A percentile compares a stretch with the other conserved stretches of the same genome.
Evolutionary conservation across 2,329 filamentous ascomycete species (phyloP).

Genomic region (Fusarium heterosporum): DNA sequence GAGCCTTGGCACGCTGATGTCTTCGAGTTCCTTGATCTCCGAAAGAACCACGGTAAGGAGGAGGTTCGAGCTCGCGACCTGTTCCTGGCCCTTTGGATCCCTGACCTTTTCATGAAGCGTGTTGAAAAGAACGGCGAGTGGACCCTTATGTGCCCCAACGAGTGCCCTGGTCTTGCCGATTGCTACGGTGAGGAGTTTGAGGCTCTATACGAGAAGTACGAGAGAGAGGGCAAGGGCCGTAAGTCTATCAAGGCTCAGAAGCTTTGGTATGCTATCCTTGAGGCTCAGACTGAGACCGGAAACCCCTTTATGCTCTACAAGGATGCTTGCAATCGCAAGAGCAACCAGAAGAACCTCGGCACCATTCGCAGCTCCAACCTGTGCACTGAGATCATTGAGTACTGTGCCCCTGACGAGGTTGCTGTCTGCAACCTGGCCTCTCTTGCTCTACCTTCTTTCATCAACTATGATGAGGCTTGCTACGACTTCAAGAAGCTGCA

Average conservation of each 20-base stretch:
- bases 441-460: slow-evolving; percentile 88
- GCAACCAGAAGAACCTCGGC: slow-evolving; percentile 99
- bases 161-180: slow-evolving; percentile 93
- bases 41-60: slow-evolving; percentile 99
- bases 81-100: slow-evolving; percentile 98
- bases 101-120: slow-evolving; percentile 99
- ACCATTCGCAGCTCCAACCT: slow-evolving; percentile 99
- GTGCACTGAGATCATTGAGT: slow-evolving; percentile 99
- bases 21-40: slow-evolving; percentile 95
- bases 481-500: slow-evolving; percentile 99
- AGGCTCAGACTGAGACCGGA: slow-evolving; percentile 98
- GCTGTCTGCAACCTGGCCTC: slow-evolving; percentile 98
- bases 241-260: slow-evolving; percentile 97
- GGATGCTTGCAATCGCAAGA: slow-evolving; percentile 98
- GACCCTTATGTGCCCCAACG: slow-evolving; percentile 98
- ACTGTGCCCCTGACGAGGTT: slow-evolving; percentile 96
- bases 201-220: slow-evolving; percentile 92
- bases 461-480: slow-evolving; percentile 84
- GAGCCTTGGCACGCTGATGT: slow-evolving; percentile 99
- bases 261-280: slow-evolving; percentile 98
- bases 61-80: slow-evolving; percentile 96
- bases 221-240: slow-evolving; percentile 86
- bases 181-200: slow-evolving; percentile 98
- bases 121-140: slow-evolving; percentile 96
- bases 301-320: slow-evolving; percentile 99